A percentile compares a stretch with the other conserved stretches of the same genome.
phyloP scores from a whole-genome alignment of 2,329 filamentous ascomycete genomes.

The Penicillium fuscoglaucum region DNA sequence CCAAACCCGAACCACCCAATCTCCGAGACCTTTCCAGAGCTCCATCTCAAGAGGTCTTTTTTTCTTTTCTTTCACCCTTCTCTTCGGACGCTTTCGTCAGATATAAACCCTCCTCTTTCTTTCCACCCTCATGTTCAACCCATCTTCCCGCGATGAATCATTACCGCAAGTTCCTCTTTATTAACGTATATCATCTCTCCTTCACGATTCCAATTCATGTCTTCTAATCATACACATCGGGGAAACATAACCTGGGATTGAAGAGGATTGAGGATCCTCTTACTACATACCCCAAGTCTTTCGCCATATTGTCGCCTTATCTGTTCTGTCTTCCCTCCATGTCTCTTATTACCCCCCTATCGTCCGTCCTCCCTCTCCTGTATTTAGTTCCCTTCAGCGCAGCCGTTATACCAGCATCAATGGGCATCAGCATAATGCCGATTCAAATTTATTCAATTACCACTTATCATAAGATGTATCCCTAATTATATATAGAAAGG shows the following conservation, averaged over 20 bases:
- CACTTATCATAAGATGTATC: neutral
- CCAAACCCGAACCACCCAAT: neutral
- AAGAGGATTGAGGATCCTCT: conserved; percentile 1
- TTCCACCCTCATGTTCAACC: neutral
- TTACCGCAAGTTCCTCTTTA: conserved; percentile 2
- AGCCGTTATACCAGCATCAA: conserved; percentile 31
- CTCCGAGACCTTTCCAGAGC: neutral
- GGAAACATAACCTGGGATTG: conserved; percentile 2
- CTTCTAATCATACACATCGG: conserved; percentile 14
- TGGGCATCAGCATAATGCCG: conserved; percentile 30
- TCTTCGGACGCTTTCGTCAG: neutral
- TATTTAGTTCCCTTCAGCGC: conserved; percentile 31
- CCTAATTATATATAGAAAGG: no score
- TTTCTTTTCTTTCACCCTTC: neutral
- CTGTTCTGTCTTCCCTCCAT: conserved; percentile 12
- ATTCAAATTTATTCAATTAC: conserved; percentile 13
- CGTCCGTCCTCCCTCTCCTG: conserved; percentile 16
- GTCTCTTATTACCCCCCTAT: conserved; percentile 9
- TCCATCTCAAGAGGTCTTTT: neutral
- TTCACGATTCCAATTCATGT: conserved; percentile 8
- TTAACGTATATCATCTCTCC: conserved; percentile 10
- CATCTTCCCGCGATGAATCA: neutral
- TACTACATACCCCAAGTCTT: conserved; percentile 5
- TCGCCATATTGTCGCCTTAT: conserved; percentile 8
- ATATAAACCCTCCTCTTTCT: neutral